A percentile compares a stretch with the other conserved stretches of the same genome.
phyloP scores from a whole-genome alignment of 768 basidiomycete genomes.

The Mycena belliarum region DNA sequence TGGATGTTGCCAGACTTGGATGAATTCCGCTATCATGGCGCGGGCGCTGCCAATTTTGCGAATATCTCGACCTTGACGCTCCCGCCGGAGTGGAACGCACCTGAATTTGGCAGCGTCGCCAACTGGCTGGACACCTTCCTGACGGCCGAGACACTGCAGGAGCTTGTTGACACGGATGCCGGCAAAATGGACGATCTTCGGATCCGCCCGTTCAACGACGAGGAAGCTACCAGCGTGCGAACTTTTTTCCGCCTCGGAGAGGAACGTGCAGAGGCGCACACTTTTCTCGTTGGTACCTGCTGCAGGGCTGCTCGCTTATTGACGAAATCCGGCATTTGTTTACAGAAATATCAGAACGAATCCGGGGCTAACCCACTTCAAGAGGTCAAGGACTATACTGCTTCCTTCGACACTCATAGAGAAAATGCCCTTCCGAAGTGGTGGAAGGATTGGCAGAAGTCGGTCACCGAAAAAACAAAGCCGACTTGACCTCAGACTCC shows the following conservation, averaged over 20 bases:
- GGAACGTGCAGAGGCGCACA: conserved; percentile 3
- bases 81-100: background rate
- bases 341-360: background rate
- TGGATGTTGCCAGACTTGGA: background rate
- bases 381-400: background rate
- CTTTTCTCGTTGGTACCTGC: background rate
- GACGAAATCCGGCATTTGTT: background rate
- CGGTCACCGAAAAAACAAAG: background rate
- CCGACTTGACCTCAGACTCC: background rate
- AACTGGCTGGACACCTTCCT: conserved; percentile 1
- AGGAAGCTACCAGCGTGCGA: conserved; percentile 29
- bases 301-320: background rate
- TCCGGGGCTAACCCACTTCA: conserved; percentile 20
- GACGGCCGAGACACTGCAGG: conserved; percentile 23
- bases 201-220: conserved; percentile 35
- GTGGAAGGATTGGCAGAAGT: conserved; percentile 31
- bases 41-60: background rate
- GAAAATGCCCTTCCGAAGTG: conserved; percentile 27
- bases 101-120: too few species aligned
- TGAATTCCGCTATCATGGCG: background rate
- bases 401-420: conserved; percentile 6
- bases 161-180: conserved; percentile 11
- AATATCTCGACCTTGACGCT: conserved; percentile 4
- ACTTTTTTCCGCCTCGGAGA: conserved; percentile 23
- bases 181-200: conserved; percentile 35